A percentile compares a stretch with the other conserved stretches of the same genome.
Evolutionary conservation across 2,329 filamentous ascomycete genomes (phyloP).

Genomic region (Colletotrichum shisoi): DNA sequence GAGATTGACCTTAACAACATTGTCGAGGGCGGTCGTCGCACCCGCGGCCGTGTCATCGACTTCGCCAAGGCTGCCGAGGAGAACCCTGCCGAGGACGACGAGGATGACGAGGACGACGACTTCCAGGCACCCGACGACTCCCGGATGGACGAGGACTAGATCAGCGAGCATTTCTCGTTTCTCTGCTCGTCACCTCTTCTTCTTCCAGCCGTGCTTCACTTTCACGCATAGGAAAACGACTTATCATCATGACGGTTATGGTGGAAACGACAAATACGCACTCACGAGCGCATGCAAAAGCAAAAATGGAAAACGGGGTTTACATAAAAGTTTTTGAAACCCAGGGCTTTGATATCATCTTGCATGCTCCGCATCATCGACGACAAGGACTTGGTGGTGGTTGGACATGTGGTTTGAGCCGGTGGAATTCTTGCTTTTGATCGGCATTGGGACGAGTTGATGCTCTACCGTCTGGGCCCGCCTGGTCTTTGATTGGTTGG

Average conservation of each 20-base stretch:
- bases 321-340: slow-evolving; percentile 35
- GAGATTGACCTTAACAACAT: slow-evolving; percentile 94
- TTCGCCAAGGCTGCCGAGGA: slow-evolving; percentile 89
- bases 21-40: slow-evolving; percentile 78
- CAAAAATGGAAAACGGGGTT: slow-evolving; percentile 19
- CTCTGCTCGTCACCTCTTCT: slow-evolving; percentile 15
- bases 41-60: slow-evolving; percentile 90
- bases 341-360: slow-evolving; percentile 11
- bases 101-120: slow-evolving; percentile 79
- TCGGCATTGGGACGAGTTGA: slow-evolving; percentile 23
- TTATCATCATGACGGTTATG: slow-evolving; percentile 7
- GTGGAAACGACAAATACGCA: slow-evolving; percentile 16
- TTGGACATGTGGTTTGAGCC: slow-evolving; percentile 29
- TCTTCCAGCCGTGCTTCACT: background rate
- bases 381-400: slow-evolving; percentile 14
- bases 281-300: background rate
- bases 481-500: slow-evolving; percentile 3
- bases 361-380: slow-evolving; percentile 15
- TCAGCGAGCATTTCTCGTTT: background rate
- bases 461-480: slow-evolving; percentile 11
- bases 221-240: background rate
- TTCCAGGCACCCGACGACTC: slow-evolving; percentile 72
- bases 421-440: slow-evolving; percentile 24
- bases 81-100: slow-evolving; percentile 76
- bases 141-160: slow-evolving; percentile 71